Base-by-base conservation (phyloP, 306 rosid species). In the Astragalus glycyphyllos region DNA sequence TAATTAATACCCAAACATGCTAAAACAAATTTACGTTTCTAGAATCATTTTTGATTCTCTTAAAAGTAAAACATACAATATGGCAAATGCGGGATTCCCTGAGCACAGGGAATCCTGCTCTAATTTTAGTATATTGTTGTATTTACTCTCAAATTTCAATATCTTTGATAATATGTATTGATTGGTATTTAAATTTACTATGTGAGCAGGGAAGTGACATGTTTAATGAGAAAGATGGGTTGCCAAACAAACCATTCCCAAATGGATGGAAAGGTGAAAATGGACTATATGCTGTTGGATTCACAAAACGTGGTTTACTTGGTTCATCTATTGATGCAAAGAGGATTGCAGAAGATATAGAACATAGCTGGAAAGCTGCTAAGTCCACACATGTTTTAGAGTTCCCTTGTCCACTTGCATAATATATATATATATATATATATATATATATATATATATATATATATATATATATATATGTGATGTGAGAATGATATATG, bases 201-300 rank as follows among this genome's bases (percentile, higher is more conserved):
- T 26, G 32, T 53, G 20, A 62, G 23, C 82, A 92, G 97, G 96
- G 83, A 8, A 79, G 60, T 32, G 85, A 81, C 4, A 85, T 87
- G 96, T 88, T 85, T 48, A 58, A 40, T 53, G 90, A 86, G 75
- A 86, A 92, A 84, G 86, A 86, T 81, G 97, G 94, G 41, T 44
- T 88, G 26, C 97, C 97, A 11, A 16, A 82, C 37, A 85, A 84
- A 68, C 67, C 80, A 65, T 88, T 85, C 69, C 97, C 96, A 11
- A 85, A 86, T 67, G 97, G 97, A 32, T 91, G 97, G 97, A 91
- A 84, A 78, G 96, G 94, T 6, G 90, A 84, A 66, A 45, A 73
- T 8, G 96, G 96, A 61, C 23, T 92, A 16, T 92, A 92, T 65
- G 83, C 97, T 0, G 93, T 87, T 80, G 97, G 97, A 23, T 86